phyloP scores from a whole-genome alignment of 768 basidiomycete species.

The Lentinula sp. region DNA sequence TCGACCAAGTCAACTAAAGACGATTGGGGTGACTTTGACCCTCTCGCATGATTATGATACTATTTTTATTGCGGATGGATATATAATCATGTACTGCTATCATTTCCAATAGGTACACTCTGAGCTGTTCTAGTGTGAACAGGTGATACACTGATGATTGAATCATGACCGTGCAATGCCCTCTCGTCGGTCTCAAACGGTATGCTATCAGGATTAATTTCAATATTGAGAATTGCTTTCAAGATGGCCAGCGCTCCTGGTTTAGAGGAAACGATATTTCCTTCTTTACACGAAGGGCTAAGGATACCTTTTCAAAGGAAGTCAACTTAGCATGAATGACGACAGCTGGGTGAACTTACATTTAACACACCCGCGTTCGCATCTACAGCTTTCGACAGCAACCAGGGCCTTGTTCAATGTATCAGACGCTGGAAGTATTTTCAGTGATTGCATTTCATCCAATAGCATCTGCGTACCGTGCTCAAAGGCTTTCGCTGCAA shows the following conservation, averaged over 20 bases:
- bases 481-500: conserved; percentile 78
- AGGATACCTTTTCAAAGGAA: conserved; percentile 48
- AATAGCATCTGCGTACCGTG: conserved; percentile 43
- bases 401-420: conserved; percentile 55
- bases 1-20: conserved; percentile 52
- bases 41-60: conserved; percentile 38
- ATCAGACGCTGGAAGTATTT: conserved; percentile 36
- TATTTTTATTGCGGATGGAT: neutral
- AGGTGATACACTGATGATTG: conserved; percentile 46
- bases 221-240: conserved; percentile 47
- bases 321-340: neutral
- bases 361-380: conserved; percentile 58
- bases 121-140: conserved; percentile 40
- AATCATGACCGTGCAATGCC: conserved; percentile 28
- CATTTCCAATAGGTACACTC: conserved; percentile 33
- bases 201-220: conserved; percentile 31
- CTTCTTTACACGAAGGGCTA: conserved; percentile 60
- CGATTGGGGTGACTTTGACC: conserved; percentile 83
- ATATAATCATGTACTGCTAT: neutral
- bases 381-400: conserved; percentile 55
- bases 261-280: conserved; percentile 71
- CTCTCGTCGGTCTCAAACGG: conserved; percentile 23
- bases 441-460: neutral
- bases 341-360: conserved; percentile 37
- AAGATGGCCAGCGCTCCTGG: conserved; percentile 66